These are phyloP conservation scores for Lepidium sativum DNA, from an alignment of 345 rosid species.

Conservation along the genomic window DNA sequence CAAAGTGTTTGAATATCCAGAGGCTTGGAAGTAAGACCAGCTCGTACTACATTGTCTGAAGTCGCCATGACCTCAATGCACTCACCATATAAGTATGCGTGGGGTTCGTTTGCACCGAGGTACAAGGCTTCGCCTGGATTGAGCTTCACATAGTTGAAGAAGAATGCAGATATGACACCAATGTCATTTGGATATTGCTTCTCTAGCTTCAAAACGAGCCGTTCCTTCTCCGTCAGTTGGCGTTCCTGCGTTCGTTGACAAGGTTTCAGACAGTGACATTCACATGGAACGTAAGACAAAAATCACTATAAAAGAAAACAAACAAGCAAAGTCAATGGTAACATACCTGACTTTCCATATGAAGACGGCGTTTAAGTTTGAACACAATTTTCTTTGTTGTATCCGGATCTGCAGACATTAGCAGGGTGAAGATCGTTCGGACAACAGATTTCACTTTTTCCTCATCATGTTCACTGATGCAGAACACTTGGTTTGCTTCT, in stretches of 20 bases:
- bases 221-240: conserved; percentile 77
- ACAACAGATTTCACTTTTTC: conserved; percentile 51
- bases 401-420: conserved; percentile 73
- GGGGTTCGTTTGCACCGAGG: conserved; percentile 94
- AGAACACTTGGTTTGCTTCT: conserved; percentile 43
- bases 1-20: conserved; percentile 80
- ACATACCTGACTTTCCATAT: conserved; percentile 52
- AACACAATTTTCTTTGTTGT: conserved; percentile 43
- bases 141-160: conserved; percentile 85
- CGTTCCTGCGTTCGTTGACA: conserved; percentile 40
- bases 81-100: conserved; percentile 84
- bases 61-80: conserved; percentile 98
- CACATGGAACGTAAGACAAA: not conserved
- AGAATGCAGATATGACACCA: conserved; percentile 82
- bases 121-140: conserved; percentile 93
- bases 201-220: conserved; percentile 72
- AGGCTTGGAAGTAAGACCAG: conserved; percentile 93
- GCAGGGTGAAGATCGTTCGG: conserved; percentile 67
- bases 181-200: conserved; percentile 78
- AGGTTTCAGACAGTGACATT: not conserved
- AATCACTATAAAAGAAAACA: not conserved
- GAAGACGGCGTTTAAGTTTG: conserved; percentile 59
- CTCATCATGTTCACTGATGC: conserved; percentile 41
- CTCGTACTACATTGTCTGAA: conserved; percentile 96
- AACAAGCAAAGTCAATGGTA: not conserved